phyloP scores from a whole-genome alignment of 2,329 filamentous ascomycete genomes.

The Epichloe uncinata region DNA sequence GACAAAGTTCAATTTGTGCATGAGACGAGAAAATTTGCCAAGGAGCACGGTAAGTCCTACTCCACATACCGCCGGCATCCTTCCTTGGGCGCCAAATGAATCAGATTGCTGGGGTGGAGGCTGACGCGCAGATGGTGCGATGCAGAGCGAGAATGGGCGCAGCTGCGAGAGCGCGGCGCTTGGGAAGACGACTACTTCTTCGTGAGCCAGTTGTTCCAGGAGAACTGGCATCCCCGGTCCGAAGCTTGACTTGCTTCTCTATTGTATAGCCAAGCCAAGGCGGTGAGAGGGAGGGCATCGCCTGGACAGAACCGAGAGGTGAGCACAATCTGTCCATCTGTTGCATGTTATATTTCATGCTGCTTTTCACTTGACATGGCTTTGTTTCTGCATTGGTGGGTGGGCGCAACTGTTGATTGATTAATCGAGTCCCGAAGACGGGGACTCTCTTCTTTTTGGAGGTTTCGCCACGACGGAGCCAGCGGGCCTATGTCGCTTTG shows the following conservation, averaged over 20 bases:
- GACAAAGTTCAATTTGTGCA: conserved; percentile 34
- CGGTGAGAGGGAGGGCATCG: background rate
- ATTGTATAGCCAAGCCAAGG: background rate
- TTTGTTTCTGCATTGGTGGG: too few relatives aligned
- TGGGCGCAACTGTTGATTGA: too few relatives aligned
- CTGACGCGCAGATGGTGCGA: conserved; percentile 13
- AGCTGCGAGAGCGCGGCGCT: conserved; percentile 26
- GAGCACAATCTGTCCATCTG: background rate
- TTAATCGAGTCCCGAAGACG: too few relatives aligned
- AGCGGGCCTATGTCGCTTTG: too few relatives aligned
- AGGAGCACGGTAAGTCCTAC: conserved; percentile 32
- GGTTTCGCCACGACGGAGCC: too few relatives aligned
- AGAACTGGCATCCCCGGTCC: conserved; percentile 33
- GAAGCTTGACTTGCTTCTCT: background rate
- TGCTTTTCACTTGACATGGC: too few relatives aligned
- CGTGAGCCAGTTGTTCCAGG: conserved; percentile 44
- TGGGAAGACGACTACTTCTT: conserved; percentile 47
- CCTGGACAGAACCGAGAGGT: background rate
- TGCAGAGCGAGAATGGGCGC: conserved; percentile 29
- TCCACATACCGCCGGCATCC: conserved; percentile 1
- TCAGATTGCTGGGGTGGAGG: conserved; percentile 12
- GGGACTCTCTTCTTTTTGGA: too few relatives aligned
- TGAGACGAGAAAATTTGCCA: conserved; percentile 29
- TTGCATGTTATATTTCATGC: too few relatives aligned
- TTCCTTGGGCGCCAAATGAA: background rate